phyloP scores from a whole-genome alignment of 2,329 filamentous ascomycete genomes.

The Neocucurbitaria cava region DNA sequence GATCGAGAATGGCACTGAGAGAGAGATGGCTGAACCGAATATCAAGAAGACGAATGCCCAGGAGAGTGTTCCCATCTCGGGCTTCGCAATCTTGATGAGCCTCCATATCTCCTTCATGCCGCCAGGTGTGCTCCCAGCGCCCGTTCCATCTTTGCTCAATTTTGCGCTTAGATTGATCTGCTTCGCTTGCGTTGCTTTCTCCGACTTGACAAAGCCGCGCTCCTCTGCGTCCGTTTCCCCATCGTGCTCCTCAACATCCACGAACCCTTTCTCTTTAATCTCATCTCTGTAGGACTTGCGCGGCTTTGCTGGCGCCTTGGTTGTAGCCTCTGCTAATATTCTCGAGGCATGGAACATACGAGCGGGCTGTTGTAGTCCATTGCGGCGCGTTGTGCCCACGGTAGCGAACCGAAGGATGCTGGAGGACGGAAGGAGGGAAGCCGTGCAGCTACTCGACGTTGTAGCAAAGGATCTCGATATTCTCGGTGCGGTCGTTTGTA shows the following conservation, averaged over 20 bases:
- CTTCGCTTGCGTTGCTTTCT: constrained; percentile 84
- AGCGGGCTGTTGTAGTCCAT: constrained; percentile 32
- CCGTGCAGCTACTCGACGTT: constrained; percentile 9
- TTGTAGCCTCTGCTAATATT: constrained; percentile 32
- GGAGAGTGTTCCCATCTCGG: constrained; percentile 80
- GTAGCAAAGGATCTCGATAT: constrained; percentile 26
- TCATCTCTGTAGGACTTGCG: constrained; percentile 49
- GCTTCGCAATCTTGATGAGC: constrained; percentile 85
- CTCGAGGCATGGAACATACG: constrained; percentile 40
- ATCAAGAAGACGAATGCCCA: constrained; percentile 85
- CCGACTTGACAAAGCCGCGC: constrained; percentile 72
- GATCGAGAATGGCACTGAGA: constrained; percentile 96
- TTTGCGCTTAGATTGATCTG: constrained; percentile 89
- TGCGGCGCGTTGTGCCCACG: constrained; percentile 29
- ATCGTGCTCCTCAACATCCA: constrained; percentile 49
- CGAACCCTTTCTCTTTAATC: constrained; percentile 45
- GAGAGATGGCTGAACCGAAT: constrained; percentile 89
- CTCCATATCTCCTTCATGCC: constrained; percentile 79
- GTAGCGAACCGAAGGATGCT: constrained; percentile 20
- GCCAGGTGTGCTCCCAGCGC: constrained; percentile 55
- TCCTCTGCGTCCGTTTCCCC: constrained; percentile 64
- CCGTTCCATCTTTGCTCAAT: constrained; percentile 78
- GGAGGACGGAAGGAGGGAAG: constrained; percentile 19
- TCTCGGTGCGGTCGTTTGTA: constrained; percentile 19
- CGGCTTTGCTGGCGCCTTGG: constrained; percentile 20